A percentile compares a stretch with the other conserved stretches of the same genome.
These are phyloP conservation scores for Madurella mycetomatis DNA, from an alignment of 2,329 filamentous ascomycete genomes.

Conservation along the genomic window DNA sequence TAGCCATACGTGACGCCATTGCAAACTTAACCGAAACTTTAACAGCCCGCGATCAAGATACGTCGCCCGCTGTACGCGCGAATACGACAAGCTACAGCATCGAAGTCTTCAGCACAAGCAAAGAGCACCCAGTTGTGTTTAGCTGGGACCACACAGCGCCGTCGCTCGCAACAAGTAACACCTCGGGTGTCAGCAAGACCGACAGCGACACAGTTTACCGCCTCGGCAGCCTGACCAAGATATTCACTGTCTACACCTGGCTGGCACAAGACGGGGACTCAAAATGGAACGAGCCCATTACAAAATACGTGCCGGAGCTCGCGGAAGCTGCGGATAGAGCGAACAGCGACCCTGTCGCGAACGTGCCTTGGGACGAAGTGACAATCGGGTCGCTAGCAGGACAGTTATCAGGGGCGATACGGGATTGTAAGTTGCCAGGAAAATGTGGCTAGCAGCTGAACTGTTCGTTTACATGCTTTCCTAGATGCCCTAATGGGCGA, in stretches of 20 bases:
- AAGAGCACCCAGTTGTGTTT: slow-evolving; percentile 20
- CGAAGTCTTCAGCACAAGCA: slow-evolving; percentile 28
- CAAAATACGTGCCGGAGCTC: slow-evolving; percentile 41
- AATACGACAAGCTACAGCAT: slow-evolving; percentile 35
- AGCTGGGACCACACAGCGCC: slow-evolving; percentile 27
- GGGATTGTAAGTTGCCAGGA: slow-evolving; percentile 21
- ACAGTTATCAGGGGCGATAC: slow-evolving; percentile 25
- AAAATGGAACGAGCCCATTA: slow-evolving; percentile 38
- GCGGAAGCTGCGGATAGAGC: slow-evolving; percentile 29
- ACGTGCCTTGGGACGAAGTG: slow-evolving; percentile 25
- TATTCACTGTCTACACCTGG: slow-evolving; percentile 40
- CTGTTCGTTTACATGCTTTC: not conserved
- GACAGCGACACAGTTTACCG: slow-evolving; percentile 36
- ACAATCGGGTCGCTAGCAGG: slow-evolving; percentile 26
- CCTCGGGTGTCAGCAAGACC: slow-evolving; percentile 29
- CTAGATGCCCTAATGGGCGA: slow-evolving; percentile 23
- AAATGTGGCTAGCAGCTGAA: not conserved
- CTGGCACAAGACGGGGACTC: slow-evolving; percentile 38
- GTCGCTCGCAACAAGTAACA: slow-evolving; percentile 12
- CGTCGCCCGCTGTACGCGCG: slow-evolving; percentile 25
- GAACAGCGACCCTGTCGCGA: slow-evolving; percentile 18
- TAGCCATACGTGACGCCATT: slow-evolving; percentile 28
- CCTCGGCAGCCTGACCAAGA: slow-evolving; percentile 42
- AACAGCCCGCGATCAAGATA: slow-evolving; percentile 25
- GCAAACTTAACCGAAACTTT: slow-evolving; percentile 31